Percentiles rank a stretch among this genome's conserved stretches.
These are phyloP conservation scores for Paramyrothecium roridum DNA, from an alignment of 2,329 filamentous ascomycete genomes.

Conservation along the genomic window DNA sequence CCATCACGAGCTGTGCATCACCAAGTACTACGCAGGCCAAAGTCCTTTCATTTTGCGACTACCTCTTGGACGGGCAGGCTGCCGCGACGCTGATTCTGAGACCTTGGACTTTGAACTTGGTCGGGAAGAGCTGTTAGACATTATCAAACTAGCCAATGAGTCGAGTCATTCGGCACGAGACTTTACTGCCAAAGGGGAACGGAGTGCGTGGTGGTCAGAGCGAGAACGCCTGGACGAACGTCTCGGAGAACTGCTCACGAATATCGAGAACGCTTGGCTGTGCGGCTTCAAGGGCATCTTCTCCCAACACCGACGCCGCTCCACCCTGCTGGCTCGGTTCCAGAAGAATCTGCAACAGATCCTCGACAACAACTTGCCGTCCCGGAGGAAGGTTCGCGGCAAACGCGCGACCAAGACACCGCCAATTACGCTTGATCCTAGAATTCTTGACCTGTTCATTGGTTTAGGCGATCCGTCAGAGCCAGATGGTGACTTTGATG, in stretches of 20 bases:
- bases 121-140: slow-evolving; percentile 74
- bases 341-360: slow-evolving; percentile 74
- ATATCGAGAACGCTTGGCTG: slow-evolving; percentile 90
- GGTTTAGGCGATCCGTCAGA: slow-evolving; percentile 73
- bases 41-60: slow-evolving; percentile 84
- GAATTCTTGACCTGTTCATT: slow-evolving; percentile 83
- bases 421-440: slow-evolving; percentile 48
- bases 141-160: slow-evolving; percentile 77
- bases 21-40: slow-evolving; percentile 73
- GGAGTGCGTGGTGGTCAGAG: slow-evolving; percentile 85
- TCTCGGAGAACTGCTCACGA: slow-evolving; percentile 73
- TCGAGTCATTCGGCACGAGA: slow-evolving; percentile 74
- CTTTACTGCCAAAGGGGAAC: slow-evolving; percentile 70
- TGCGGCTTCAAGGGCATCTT: slow-evolving; percentile 96
- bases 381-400: slow-evolving; percentile 61
- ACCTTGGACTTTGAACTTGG: slow-evolving; percentile 82
- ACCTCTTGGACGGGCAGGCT: slow-evolving; percentile 78
- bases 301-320: slow-evolving; percentile 64
- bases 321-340: slow-evolving; percentile 69
- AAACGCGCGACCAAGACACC: slow-evolving; percentile 45
- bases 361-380: slow-evolving; percentile 82
- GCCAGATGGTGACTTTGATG: slow-evolving; percentile 73
- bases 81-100: slow-evolving; percentile 72
- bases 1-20: slow-evolving; percentile 80
- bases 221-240: slow-evolving; percentile 76